Conservation (phyloP, 495 filamentous ascomycete species). For the Apodospora peruviana region DNA sequence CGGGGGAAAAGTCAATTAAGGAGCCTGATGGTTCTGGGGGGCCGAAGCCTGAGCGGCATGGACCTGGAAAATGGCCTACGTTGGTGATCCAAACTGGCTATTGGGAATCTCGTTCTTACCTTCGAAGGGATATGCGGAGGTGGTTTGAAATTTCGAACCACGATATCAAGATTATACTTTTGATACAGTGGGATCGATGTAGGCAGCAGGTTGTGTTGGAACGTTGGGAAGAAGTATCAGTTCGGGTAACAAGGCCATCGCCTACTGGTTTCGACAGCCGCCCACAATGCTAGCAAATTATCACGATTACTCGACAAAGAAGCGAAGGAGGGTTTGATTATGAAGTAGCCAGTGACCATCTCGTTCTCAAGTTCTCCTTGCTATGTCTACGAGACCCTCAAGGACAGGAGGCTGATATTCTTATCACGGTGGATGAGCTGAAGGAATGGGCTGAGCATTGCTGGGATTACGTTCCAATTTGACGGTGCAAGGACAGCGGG, state of each 20-base stretch:
- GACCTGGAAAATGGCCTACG: background rate
- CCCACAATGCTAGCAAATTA: too few relatives aligned
- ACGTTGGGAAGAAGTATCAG: background rate
- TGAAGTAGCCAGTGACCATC: background rate
- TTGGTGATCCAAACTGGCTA: background rate
- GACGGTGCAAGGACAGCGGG: background rate
- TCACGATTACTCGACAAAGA: too few relatives aligned
- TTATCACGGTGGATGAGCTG: background rate
- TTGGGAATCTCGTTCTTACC: background rate
- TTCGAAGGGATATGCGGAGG: background rate
- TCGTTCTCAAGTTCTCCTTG: background rate
- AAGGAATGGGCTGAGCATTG: background rate
- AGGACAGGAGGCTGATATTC: background rate
- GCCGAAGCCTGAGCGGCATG: background rate
- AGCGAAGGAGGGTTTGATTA: background rate
- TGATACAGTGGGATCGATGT: background rate
- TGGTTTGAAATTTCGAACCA: background rate
- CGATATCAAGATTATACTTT: background rate
- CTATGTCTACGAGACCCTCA: background rate
- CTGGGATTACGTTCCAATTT: background rate
- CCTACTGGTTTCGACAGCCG: background rate
- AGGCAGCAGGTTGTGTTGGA: background rate
- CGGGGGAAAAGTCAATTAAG: too few relatives aligned
- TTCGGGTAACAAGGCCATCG: background rate
- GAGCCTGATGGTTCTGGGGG: background rate